These are phyloP conservation scores for Xylaria sp. DNA, from an alignment of 495 filamentous ascomycete species.

Conservation along the genomic window DNA sequence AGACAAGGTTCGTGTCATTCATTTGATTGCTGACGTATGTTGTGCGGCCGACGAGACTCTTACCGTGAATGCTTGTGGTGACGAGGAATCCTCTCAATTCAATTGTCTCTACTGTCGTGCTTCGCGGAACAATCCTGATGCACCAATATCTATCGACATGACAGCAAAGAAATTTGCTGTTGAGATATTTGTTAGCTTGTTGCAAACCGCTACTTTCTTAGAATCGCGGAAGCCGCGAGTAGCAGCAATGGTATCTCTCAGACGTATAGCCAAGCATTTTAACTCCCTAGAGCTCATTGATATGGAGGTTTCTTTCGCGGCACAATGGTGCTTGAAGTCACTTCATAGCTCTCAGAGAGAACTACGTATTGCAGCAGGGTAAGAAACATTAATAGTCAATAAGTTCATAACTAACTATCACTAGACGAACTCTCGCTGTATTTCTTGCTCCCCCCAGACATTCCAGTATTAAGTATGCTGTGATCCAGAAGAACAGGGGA, in stretches of 20 bases:
- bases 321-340: slow-evolving; percentile 81
- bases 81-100: slow-evolving; percentile 12
- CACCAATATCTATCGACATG: slow-evolving; percentile 12
- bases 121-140: not conserved
- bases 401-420: slow-evolving; percentile 40
- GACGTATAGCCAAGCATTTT: slow-evolving; percentile 71
- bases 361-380: slow-evolving; percentile 81
- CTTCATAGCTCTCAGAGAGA: slow-evolving; percentile 85
- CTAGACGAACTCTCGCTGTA: slow-evolving; percentile 66
- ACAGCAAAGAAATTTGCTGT: slow-evolving; percentile 45
- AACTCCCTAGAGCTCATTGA: slow-evolving; percentile 63
- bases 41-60: slow-evolving; percentile 48
- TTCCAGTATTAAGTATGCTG: slow-evolving; percentile 43
- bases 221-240: slow-evolving; percentile 69
- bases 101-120: slow-evolving; percentile 32
- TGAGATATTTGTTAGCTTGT: slow-evolving; percentile 61
- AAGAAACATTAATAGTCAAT: slow-evolving; percentile 26
- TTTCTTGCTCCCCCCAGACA: slow-evolving; percentile 65
- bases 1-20: slow-evolving; percentile 43
- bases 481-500: slow-evolving; percentile 68
- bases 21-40: slow-evolving; percentile 43
- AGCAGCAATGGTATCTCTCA: slow-evolving; percentile 73
- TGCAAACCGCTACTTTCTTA: slow-evolving; percentile 63
- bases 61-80: slow-evolving; percentile 21
- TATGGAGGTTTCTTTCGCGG: slow-evolving; percentile 67